Base-by-base conservation (phyloP, 2,329 filamentous ascomycete genomes). In the Xylaria sp. region DNA sequence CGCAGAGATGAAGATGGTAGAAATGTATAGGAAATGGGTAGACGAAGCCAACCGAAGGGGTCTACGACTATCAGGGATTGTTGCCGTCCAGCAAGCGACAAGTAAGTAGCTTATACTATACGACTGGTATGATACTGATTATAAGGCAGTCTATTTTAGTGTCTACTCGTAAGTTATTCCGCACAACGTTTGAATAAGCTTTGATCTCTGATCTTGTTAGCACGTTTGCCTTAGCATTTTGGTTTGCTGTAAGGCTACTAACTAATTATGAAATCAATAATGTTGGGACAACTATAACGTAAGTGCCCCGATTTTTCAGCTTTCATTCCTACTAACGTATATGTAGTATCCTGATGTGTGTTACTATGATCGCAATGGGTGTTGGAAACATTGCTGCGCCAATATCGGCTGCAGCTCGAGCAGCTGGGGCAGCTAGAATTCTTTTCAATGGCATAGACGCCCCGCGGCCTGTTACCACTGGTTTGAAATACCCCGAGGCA, bases 301-400 rank as follows among this genome's bases (percentile, higher is more conserved):
- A 61, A 66, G 75, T 60, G n/a, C n/a, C 9, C 30, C 25, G 5
- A 15, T 30, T 34, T 7, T 6, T 0, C 0, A 1, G 4, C 12
- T 13, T 30, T 6, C 2, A 18, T 28, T 10, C 0, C 41, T 18
- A 41, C 15, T 59, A 68, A 72, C 36, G 28, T 60, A 13, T n/a
- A 25, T 2, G 12, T 32, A 78, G 76, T 23, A 85, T 88, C 1
- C 76, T 88, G 34, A 85, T 89, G 79, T 87, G 85, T 8, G 82
- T 89, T 60, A 86, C 89, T 82, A 82, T 89, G 75, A 81, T 86
- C 66, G 81, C 87, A 9, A 83, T 86, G 61, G 85, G 86, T 0
- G 76, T 89, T 2, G 84, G 87, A 70, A 83, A 84, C 18, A 83
- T 87, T 28, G 84, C 87, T 0, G 85, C 85, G 0, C 88, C 88